Conservation (phyloP, 371 early-diverging fungal species). For the Mortierella sp. region DNA sequence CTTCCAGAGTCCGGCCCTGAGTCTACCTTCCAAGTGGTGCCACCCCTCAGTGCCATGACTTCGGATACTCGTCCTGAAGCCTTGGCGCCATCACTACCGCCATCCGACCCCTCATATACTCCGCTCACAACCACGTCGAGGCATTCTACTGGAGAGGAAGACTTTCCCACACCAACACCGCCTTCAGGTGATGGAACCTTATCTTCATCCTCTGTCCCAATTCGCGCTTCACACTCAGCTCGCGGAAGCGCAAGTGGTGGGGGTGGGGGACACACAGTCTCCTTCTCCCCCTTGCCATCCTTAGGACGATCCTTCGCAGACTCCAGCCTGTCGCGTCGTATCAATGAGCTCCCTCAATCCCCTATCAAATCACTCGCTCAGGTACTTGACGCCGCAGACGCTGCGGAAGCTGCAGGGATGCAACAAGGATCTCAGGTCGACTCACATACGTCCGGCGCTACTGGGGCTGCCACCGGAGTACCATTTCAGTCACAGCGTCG, state of each 20-base stretch:
- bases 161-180: not conserved
- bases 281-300: conserved; percentile 21
- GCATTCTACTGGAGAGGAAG: not conserved
- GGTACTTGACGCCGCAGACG: conserved; percentile 19
- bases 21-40: not conserved
- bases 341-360: conserved; percentile 20
- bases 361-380: conserved; percentile 31
- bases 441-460: conserved; percentile 9
- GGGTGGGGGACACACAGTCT: conserved; percentile 1
- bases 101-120: too few relatives aligned
- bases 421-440: conserved; percentile 3
- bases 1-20: not conserved
- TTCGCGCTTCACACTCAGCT: conserved; percentile 11
- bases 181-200: not conserved
- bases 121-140: too few relatives aligned
- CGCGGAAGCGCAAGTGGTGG: conserved; percentile 1
- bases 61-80: not conserved
- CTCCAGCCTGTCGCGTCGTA: conserved; percentile 7
- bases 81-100: too few relatives aligned
- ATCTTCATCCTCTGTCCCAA: conserved; percentile 18
- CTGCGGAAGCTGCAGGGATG: not conserved
- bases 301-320: conserved; percentile 16
- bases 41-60: not conserved
- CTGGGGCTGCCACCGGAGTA: conserved; percentile 15
- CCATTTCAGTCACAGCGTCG: conserved; percentile 27